Percentiles rank a stretch among this genome's conserved stretches.
Conservation (phyloP, 2,329 filamentous ascomycete species). For the Clonostachys sp. region DNA sequence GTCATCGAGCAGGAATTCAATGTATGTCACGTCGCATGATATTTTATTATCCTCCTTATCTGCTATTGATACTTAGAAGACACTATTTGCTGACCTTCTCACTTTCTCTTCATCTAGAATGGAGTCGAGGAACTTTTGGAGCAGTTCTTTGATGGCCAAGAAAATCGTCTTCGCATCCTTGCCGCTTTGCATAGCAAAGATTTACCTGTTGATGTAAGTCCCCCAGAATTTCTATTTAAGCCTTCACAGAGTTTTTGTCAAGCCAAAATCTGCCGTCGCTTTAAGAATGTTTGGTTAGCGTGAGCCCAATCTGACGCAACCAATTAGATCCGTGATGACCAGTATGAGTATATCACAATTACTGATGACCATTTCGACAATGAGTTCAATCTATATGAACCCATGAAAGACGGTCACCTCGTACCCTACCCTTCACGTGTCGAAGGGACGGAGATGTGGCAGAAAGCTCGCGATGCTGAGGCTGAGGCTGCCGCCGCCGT, state of each 20-base stretch:
- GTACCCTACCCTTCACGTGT: slow-evolving; percentile 40
- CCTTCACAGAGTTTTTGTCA: neutral
- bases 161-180: slow-evolving; percentile 39
- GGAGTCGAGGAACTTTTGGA: slow-evolving; percentile 30
- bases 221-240: slow-evolving; percentile 1
- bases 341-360: slow-evolving; percentile 39
- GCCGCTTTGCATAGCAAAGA: slow-evolving; percentile 33
- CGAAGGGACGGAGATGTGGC: slow-evolving; percentile 35
- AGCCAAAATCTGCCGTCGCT: neutral
- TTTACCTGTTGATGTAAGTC: slow-evolving; percentile 45
- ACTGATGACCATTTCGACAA: slow-evolving; percentile 34
- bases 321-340: slow-evolving; percentile 31
- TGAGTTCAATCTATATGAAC: slow-evolving; percentile 36
- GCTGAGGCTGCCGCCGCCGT: slow-evolving; percentile 24
- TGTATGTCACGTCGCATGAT: slow-evolving; percentile 20
- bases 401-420: slow-evolving; percentile 31
- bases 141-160: slow-evolving; percentile 37
- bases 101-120: slow-evolving; percentile 20
- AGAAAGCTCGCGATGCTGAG: slow-evolving; percentile 27
- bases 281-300: neutral
- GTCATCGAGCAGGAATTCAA: slow-evolving; percentile 25
- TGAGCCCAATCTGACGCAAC: neutral
- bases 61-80: neutral
- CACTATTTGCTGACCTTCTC: neutral
- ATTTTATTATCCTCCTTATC: too few relatives aligned